Conservation (phyloP, 345 rosid genomes). For the Lenwebbia sp. region DNA sequence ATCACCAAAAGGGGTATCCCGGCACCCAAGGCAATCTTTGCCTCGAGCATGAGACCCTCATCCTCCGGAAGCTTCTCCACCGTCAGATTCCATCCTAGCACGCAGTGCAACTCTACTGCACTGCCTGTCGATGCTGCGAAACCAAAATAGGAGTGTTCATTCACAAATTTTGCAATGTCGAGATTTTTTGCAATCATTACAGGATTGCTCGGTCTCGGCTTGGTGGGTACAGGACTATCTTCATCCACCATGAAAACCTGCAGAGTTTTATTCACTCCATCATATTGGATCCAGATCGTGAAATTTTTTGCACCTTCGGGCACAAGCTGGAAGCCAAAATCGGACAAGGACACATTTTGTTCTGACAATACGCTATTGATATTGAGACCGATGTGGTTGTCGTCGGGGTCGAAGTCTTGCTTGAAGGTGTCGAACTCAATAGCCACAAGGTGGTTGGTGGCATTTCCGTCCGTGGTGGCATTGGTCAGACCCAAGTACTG, state of each 20-base stretch:
- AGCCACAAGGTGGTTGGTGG: conserved; percentile 33
- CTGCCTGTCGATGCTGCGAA: conserved; percentile 38
- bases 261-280: conserved; percentile 11
- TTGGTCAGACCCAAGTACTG: conserved; percentile 44
- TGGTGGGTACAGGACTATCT: not conserved
- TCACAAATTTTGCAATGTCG: conserved; percentile 12
- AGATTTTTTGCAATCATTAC: conserved; percentile 12
- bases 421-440: conserved; percentile 37
- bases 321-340: conserved; percentile 11
- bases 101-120: conserved; percentile 26
- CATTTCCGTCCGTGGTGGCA: conserved; percentile 26
- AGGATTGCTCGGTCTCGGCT: not conserved
- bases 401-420: conserved; percentile 36
- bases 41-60: not conserved
- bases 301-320: not conserved
- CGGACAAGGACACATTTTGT: conserved; percentile 5
- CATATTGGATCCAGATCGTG: conserved; percentile 28
- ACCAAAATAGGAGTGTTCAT: conserved; percentile 28
- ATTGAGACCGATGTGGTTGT: conserved; percentile 41
- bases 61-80: conserved; percentile 15
- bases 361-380: conserved; percentile 24
- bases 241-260: conserved; percentile 20
- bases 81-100: conserved; percentile 24
- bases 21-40: conserved; percentile 12
- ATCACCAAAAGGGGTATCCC: conserved; percentile 15